Base-by-base conservation (phyloP, 768 basidiomycete species). In the Lactarius sanguifluus region DNA sequence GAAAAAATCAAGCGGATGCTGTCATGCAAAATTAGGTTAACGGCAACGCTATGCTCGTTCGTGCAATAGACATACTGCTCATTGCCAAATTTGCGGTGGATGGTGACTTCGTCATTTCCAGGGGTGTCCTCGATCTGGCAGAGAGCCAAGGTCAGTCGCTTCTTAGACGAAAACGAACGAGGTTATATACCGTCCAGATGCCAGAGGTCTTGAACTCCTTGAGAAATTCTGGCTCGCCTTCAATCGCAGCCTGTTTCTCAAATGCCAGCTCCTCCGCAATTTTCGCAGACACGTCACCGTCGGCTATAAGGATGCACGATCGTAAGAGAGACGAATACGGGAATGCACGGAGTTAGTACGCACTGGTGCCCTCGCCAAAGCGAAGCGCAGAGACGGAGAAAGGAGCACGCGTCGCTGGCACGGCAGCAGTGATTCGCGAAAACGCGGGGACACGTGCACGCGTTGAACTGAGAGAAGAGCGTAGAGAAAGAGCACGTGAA, bases 1-100 rank as follows among this genome's bases (percentile, higher is more conserved):
- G 94, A 94, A 84, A 98, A 97, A 77, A 94, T 88, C 74, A 96
- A 76, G 38, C 90, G 91, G 76, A 98, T 85, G 71, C 94, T 96
- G 72, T 28, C 38, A 10, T 65, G 43, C 52, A 25, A 25, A 50
- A 13, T 57, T 18, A 9, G 16, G 18, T 12, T 47, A 1, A 12
- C 2, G 20, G 20, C 25, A 36, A 23, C 23, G 12, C 12, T 16
- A 34, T 25, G 13, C 13, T 13, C 5, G 8, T 13, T 15, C 15
- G 40, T 28, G 25, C 8, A 30, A 65, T 13, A 12, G 15, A 84
- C 90, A 64, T 71, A 96, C 94, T 78, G 84, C 79, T 98, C 96
- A 71, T 92, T 93, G 68, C 93, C 95, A 76, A 94, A 96, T 71
- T 86, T 88, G 71, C 95, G 87, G n/a, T 80, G 80, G 52, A 98